Evolutionary conservation across 352 stramenopile species (phyloP), one percentile per base, ranked within the genome.

Genomic region (Globisporangium okanoganense): DNA sequence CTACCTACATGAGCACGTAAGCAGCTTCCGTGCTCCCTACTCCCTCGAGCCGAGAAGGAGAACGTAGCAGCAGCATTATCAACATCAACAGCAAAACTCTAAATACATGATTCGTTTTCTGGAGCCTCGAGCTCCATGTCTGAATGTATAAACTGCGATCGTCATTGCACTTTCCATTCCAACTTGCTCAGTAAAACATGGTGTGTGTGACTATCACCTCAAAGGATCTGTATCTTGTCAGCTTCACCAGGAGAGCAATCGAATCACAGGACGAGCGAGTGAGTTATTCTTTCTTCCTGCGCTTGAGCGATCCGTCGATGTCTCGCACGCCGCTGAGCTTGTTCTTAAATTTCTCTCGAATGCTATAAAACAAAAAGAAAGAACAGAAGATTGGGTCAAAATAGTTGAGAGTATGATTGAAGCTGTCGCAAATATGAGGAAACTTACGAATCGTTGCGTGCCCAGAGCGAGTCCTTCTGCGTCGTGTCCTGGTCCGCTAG

Each of bases 401-500:
- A 33, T 2, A 2, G n/a, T n/a, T 38, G 38, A 50, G 24, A 57
- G 2, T 22, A 7, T n/a, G 8, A 3, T 18, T 20, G 47, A 56
- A 61, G 12, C 2, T 27, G 20, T 27, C 4, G 8, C 7, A 22
- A 20, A 44, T 2, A 18, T 20, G 2, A 44, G 16, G 16, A 57
- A 43, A 69, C 75, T 18, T 67, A 87, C 78, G 64, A 38, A 56
- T 94, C 87, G 67, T 89, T 78, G 58, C 81, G 75, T 18, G 70
- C 67, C 85, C 85, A 94, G 29, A 96, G 64, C 43, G 84, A 90
- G 48, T 96, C 85, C 38, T 82, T 88, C 58, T 60, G 72, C 20
- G 82, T 87, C 14, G 97, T 99, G 70, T 99, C 97, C 82, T 99
- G 94, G 54, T 98, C 96, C n/a, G 85, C 73, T 58, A 99, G 83